Evolutionary conservation across 129 eudicot species (phyloP), one percentile per base, ranked within the genome.

Genomic region (Flaveria linearis): DNA sequence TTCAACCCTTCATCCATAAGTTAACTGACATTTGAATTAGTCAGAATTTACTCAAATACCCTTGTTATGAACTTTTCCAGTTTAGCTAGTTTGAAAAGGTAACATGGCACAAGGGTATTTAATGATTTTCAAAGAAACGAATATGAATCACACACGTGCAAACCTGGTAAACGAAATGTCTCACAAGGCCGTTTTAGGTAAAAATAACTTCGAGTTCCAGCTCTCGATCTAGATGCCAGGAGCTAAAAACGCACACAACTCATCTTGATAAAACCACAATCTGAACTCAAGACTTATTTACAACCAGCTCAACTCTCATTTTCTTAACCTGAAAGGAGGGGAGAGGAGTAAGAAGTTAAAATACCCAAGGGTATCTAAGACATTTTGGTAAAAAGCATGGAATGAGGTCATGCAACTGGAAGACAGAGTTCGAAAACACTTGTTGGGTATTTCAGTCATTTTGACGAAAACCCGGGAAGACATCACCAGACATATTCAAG

Each of bases 1-100:
- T 79, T 79, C 83, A 79, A 79, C 67, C 78, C 78, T 71, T 11
- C 9, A 70, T 46, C 55, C 46, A 76, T 41, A 68, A 30, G 3
- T 15, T 67, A 47, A 18, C 26, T 6, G 11, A 39, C 69, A 17
- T 73, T 52, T 45, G 74, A 55, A 25, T 13, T 13, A 20, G 17
- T 45, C 12, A 14, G 41, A 43, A 76, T 42, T 46, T 74, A 80
- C 75, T 47, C 7, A 53, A 66, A 43, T 67, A 7, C 65, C 84
- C 84, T 46, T 73, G 63, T 47, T 28, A 65, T n/a, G 57, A 61
- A 47, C 9, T 3, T 20, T 50, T 73, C 73, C 60, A 33, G 43
- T 69, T 64, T 45, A 25, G 8, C 41, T 15, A 22, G 7, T 12
- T 41, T 13, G n/a, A 47, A 46, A 30, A 50, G 30, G 14, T 4